These are phyloP conservation scores for Asparagopsis taxiformis DNA, from an alignment of 31 red algal species.

Conservation along the genomic window DNA sequence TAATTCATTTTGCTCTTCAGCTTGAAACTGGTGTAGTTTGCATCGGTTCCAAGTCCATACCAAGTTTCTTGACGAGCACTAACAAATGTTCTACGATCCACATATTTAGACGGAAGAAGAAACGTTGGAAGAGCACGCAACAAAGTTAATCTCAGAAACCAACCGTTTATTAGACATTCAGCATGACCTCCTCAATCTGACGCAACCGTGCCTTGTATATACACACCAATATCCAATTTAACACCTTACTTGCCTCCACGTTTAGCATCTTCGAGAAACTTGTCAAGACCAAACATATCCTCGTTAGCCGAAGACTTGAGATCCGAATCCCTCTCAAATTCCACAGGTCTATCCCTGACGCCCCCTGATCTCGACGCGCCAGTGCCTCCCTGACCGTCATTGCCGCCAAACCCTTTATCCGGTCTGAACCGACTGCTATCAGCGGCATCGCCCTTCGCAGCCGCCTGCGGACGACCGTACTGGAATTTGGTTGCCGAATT, in stretches of 20 bases:
- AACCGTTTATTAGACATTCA: too few relatives aligned
- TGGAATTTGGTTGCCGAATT: slow-evolving; percentile 36
- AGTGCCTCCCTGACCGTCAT: neutral
- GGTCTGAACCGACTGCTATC: slow-evolving; percentile 12
- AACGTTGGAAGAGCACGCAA: too few relatives aligned
- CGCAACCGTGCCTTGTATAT: too few relatives aligned
- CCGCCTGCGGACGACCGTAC: slow-evolving; percentile 32
- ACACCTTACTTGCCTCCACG: slow-evolving; percentile 16
- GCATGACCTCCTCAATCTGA: too few relatives aligned
- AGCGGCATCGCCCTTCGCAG: slow-evolving; percentile 6
- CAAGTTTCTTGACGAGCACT: too few relatives aligned
- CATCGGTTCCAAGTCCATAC: too few relatives aligned
- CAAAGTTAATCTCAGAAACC: too few relatives aligned
- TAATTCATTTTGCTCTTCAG: too few relatives aligned
- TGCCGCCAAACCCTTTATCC: slow-evolving; percentile 20
- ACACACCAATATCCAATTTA: too few relatives aligned
- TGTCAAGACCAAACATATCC: slow-evolving; percentile 78
- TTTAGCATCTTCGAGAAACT: slow-evolving; percentile 71
- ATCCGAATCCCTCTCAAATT: slow-evolving; percentile 77
- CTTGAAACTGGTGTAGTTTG: too few relatives aligned
- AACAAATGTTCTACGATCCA: too few relatives aligned
- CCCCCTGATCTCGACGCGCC: slow-evolving; percentile 9
- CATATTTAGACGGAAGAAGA: too few relatives aligned
- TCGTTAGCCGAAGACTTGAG: slow-evolving; percentile 14
- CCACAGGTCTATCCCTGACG: slow-evolving; percentile 65